Percentiles rank a stretch among this genome's conserved stretches.
phyloP scores from a whole-genome alignment of 2,329 filamentous ascomycete genomes.

The Fusarium compactum region DNA sequence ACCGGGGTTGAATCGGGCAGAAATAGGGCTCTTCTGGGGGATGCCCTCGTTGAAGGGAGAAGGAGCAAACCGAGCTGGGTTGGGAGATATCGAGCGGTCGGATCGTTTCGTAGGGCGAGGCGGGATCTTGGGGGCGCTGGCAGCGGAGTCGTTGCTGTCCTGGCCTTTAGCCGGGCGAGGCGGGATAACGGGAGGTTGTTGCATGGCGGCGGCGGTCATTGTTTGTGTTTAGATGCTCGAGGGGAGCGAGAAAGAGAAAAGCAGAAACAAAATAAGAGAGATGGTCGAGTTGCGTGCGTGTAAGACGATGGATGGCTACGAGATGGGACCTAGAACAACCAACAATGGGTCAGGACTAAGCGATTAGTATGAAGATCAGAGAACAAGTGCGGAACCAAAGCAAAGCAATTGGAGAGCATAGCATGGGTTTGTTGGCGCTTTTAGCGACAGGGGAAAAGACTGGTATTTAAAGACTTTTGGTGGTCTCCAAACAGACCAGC shows the following conservation, averaged over 20 bases:
- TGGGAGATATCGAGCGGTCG: constrained; percentile 82
- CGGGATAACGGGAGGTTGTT: constrained; percentile 65
- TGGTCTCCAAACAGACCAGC: constrained; percentile 18
- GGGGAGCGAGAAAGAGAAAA: constrained; percentile 28
- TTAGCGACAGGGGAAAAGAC: constrained; percentile 26
- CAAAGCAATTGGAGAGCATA: constrained; percentile 31
- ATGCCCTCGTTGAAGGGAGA: constrained; percentile 86
- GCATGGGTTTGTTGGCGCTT: constrained; percentile 14
- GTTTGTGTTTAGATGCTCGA: constrained; percentile 36
- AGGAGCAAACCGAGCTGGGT: constrained; percentile 81
- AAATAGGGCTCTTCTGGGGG: constrained; percentile 59
- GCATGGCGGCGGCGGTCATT: constrained; percentile 66
- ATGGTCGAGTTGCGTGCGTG: constrained; percentile 25
- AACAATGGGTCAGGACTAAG: constrained; percentile 41
- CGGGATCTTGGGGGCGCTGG: constrained; percentile 73
- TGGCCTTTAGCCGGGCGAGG: constrained; percentile 66
- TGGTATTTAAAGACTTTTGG: constrained; percentile 35
- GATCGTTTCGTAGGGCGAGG: constrained; percentile 80
- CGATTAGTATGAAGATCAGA: constrained; percentile 44
- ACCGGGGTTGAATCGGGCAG: constrained; percentile 52
- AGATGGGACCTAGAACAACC: constrained; percentile 32
- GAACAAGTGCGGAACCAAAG: constrained; percentile 19
- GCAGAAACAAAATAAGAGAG: constrained; percentile 28
- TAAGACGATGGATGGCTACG: constrained; percentile 31
- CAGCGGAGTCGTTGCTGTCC: constrained; percentile 57